Evolutionary conservation across 2,329 filamentous ascomycete species (phyloP), one percentile per base, ranked within the genome.

Genomic region (Sarocladium brachiariae): DNA sequence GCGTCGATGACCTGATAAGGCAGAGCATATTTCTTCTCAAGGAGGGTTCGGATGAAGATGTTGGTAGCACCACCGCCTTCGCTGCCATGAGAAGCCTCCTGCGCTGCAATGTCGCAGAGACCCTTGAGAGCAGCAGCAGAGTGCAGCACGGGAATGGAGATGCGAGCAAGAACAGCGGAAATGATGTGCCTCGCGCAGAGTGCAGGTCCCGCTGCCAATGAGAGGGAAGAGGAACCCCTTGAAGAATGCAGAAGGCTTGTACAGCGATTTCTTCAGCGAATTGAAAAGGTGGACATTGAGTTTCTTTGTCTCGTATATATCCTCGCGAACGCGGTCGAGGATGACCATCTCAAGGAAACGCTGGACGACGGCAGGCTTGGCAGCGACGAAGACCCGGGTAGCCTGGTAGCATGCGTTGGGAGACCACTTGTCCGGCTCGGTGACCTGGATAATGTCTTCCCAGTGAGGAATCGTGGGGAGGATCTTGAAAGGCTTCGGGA

Each of bases 401-500:
- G 89, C 91, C 61, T 91, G 89, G 66, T 89, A 96, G 59, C 86
- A 81, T 43, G 89, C 66, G 62, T 95, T 90, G 18, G 89, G 74
- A 1, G 89, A 89, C 76, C 76, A 80, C 50, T 65, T 69, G 43
- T 93, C 86, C 4, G 92, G 91, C 25, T 83, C 79, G n/a, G 90
- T 95, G 51, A 95, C 81, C 56, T 84, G 77, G 33, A 96, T 87
- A 31, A 96, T 86, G 18, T 89, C 87, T 63, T 93, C 88, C 90
- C 91, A 97, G 61, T 93, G 68, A 7, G 90, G 90, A 13, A 97
- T 81, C 1, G 90, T 91, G 2, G 93, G 93, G 8, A 99, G 78
- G 56, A 97, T 90, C 70, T 97, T 97, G 77, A 99, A 95, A 1
- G 92, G 92, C 69, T 99, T 99, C 18, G 93, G 93, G 27, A 99